These are phyloP conservation scores for Trypanosomatidae sp. DNA, from an alignment of 208 protist genomes.

Conservation along the genomic window DNA sequence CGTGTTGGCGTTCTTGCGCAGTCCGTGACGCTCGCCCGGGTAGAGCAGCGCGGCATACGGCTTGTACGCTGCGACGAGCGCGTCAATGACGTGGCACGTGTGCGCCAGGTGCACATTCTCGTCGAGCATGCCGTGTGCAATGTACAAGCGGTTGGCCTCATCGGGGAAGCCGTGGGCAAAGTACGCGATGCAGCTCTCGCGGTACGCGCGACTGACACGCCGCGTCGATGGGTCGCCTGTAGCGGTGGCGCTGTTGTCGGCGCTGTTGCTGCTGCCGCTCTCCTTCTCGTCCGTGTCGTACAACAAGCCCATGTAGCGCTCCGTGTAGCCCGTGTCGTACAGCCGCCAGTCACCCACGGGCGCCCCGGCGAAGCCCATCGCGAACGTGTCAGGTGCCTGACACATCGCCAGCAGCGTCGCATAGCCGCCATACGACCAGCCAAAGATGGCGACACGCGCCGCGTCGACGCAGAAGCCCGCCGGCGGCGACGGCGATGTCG, in stretches of 20 bases:
- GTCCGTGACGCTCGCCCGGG: conserved; percentile 78
- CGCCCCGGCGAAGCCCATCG: conserved; percentile 69
- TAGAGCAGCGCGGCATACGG: conserved; percentile 80
- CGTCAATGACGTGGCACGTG: conserved; percentile 54
- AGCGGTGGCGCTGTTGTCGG: too few relatives aligned
- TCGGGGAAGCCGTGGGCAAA: conserved; percentile 70
- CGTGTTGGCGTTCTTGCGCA: conserved; percentile 57
- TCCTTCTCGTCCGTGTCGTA: too few relatives aligned
- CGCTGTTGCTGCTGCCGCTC: too few relatives aligned
- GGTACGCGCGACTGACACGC: conserved; percentile 33
- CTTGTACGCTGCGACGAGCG: conserved; percentile 67
- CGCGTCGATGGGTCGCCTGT: not conserved
- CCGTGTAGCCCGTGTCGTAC: conserved; percentile 88
- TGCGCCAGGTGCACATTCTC: conserved; percentile 91
- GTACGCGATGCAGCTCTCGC: conserved; percentile 28
- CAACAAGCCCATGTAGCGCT: conserved; percentile 80
- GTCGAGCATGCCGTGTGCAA: conserved; percentile 88
- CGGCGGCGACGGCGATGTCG: too few relatives aligned
- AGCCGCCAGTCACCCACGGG: conserved; percentile 78
- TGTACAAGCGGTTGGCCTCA: conserved; percentile 77
- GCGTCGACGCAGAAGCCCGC: too few relatives aligned
- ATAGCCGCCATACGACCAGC: conserved; percentile 87
- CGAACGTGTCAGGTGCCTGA: conserved; percentile 63
- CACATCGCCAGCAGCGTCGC: conserved; percentile 76
- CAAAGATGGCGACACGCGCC: conserved; percentile 64